phyloP scores from a whole-genome alignment of 495 filamentous ascomycete genomes.

The Cryomyces antarcticus region DNA sequence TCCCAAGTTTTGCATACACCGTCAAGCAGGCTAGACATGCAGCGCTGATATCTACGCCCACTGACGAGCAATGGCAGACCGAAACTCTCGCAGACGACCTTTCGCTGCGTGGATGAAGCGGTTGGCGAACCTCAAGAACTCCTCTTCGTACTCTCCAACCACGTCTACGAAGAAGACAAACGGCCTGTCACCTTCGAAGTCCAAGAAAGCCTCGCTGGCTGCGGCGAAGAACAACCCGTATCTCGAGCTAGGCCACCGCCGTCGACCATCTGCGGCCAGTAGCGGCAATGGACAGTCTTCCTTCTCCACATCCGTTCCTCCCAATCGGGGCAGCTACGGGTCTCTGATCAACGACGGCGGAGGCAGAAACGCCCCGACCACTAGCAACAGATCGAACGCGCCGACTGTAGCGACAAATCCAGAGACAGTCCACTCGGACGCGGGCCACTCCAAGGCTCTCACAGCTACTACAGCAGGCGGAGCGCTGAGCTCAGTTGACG shows the following conservation, averaged over 20 bases:
- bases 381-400: slow-evolving; percentile 48
- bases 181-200: slow-evolving; percentile 24
- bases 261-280: slow-evolving; percentile 18
- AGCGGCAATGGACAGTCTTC: slow-evolving; percentile 37
- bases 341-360: slow-evolving; percentile 28
- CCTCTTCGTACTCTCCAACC: slow-evolving; percentile 30
- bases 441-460: slow-evolving; percentile 55
- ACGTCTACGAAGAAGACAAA: slow-evolving; percentile 29
- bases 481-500: slow-evolving; percentile 42
- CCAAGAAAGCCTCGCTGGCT: slow-evolving; percentile 31
- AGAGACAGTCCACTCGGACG: slow-evolving; percentile 51
- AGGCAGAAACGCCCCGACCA: slow-evolving; percentile 27
- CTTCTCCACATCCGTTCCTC: slow-evolving; percentile 25
- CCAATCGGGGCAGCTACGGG: slow-evolving; percentile 17
- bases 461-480: slow-evolving; percentile 49
- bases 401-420: slow-evolving; percentile 66
- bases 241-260: slow-evolving; percentile 38
- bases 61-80: slow-evolving; percentile 22
- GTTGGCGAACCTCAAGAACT: slow-evolving; percentile 61
- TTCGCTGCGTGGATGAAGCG: slow-evolving; percentile 93
- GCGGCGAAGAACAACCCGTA: slow-evolving; percentile 66
- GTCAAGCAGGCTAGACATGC: slow-evolving; percentile 2
- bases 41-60: too few relatives aligned
- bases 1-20: neutral
- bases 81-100: slow-evolving; percentile 55